Evolutionary conservation across 2,329 filamentous ascomycete genomes (phyloP).

Genomic region (Fusarium multiceps): DNA sequence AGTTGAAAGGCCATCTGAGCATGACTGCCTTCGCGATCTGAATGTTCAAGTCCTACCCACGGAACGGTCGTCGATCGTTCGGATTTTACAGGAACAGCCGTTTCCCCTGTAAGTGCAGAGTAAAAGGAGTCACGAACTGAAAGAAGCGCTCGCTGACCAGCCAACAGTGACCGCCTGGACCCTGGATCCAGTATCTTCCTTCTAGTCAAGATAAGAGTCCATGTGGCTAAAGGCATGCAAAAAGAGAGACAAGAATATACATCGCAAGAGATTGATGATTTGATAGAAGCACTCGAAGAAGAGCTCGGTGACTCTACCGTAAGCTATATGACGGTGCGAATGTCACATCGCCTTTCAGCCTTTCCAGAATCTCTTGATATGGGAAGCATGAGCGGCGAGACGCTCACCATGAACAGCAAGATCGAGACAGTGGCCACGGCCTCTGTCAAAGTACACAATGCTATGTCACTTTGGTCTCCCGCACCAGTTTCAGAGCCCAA

Average conservation of each 20-base stretch:
- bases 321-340: slow-evolving; percentile 62
- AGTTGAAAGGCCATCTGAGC: slow-evolving; percentile 52
- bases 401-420: slow-evolving; percentile 58
- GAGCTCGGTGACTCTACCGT: slow-evolving; percentile 62
- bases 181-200: slow-evolving; percentile 60
- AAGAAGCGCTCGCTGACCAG: slow-evolving; percentile 26
- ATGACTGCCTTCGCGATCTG: slow-evolving; percentile 63
- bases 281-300: slow-evolving; percentile 69
- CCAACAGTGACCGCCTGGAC: slow-evolving; percentile 54
- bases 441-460: slow-evolving; percentile 61
- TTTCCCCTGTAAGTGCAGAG: slow-evolving; percentile 54
- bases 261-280: slow-evolving; percentile 61
- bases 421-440: slow-evolving; percentile 66
- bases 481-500: slow-evolving; percentile 51
- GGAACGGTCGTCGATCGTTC: slow-evolving; percentile 55
- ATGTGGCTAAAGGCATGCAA: slow-evolving; percentile 21
- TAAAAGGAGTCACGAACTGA: neutral
- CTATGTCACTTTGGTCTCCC: slow-evolving; percentile 64
- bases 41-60: slow-evolving; percentile 59
- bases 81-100: slow-evolving; percentile 59
- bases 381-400: slow-evolving; percentile 48
- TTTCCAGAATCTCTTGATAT: slow-evolving; percentile 55
- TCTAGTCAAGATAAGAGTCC: slow-evolving; percentile 59
- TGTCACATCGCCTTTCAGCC: slow-evolving; percentile 68
- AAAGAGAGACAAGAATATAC: slow-evolving; percentile 37